Base-by-base conservation (phyloP, 805 yeast genomes). In the Myxozyma sirexii region DNA sequence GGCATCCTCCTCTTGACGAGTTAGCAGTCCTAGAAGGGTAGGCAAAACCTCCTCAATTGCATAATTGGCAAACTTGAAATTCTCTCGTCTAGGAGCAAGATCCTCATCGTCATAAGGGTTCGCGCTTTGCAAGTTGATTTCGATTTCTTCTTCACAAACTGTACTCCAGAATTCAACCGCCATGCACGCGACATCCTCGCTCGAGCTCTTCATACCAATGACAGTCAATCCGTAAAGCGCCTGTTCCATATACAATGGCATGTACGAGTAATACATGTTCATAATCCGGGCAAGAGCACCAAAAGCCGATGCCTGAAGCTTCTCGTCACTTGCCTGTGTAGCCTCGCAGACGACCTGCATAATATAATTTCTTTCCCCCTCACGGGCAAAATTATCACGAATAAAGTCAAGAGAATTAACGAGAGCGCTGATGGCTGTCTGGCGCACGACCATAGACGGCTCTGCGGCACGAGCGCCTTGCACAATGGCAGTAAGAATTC, bases 261-360 rank as follows among this genome's bases (percentile, higher is more conserved):
- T 94, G 77, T 83, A 87, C 46, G 83, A 78, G 75, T 94, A 94
- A 79, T 93, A 94, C 64, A 89, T 77, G 63, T 88, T 83, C 96
- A 93, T 90, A 68, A 94, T 91, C 69, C 88, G 84, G 43, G 97
- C 94, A 60, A 94, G 81, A 70, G 97, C 96, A 61, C 97, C 98
- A 76, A 91, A 94, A 0, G 97, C 97, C 37, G 96, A 87, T 7
- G 96, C 93, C 76, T 92, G 97, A 64, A 94, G 79, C 68, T 88
- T 96, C 46, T 80, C 76, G 70, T 87, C 88, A 37, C 82, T 81
- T 23, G 96, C 88, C 74, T 93, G 97, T n/a, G 99, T 92, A 17
- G 97, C 97, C 76, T 94, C 98, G 77, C 99, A 94, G 15, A 94
- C 97, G 44, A 94, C 97, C 79, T 91, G 97, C 99, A 94, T 94